Evolutionary conservation across 2,329 filamentous ascomycete genomes (phyloP).

Genomic region (Stemphylium lycopersici): DNA sequence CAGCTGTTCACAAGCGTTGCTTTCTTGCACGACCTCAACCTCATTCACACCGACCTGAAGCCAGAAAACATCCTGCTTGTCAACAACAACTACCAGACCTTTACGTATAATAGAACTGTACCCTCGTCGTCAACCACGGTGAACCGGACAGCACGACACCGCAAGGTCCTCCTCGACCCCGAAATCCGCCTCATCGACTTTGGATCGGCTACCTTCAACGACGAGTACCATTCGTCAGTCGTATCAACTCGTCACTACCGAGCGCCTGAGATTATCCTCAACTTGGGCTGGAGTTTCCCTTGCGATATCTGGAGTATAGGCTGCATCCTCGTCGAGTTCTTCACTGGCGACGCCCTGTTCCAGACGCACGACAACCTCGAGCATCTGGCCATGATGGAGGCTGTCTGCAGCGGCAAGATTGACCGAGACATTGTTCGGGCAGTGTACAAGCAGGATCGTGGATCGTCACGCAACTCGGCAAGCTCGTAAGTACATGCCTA

Average conservation of each 20-base stretch:
- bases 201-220: slow-evolving; percentile 70
- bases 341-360: slow-evolving; percentile 71
- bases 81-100: slow-evolving; percentile 69
- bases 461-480: slow-evolving; percentile 59
- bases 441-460: slow-evolving; percentile 56
- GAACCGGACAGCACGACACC: slow-evolving; percentile 63
- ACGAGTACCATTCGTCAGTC: slow-evolving; percentile 72
- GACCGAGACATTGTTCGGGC: slow-evolving; percentile 62
- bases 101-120: slow-evolving; percentile 71
- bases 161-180: slow-evolving; percentile 67
- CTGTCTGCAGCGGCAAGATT: slow-evolving; percentile 63
- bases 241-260: slow-evolving; percentile 71
- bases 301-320: slow-evolving; percentile 75
- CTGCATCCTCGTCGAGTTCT: slow-evolving; percentile 72
- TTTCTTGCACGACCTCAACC: slow-evolving; percentile 94
- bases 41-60: slow-evolving; percentile 87
- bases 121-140: slow-evolving; percentile 67
- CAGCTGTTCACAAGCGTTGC: slow-evolving; percentile 98
- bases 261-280: slow-evolving; percentile 71
- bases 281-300: slow-evolving; percentile 70
- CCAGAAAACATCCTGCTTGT: slow-evolving; percentile 72
- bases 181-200: slow-evolving; percentile 73
- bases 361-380: slow-evolving; percentile 73
- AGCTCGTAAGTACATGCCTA: slow-evolving; percentile 56
- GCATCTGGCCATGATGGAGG: slow-evolving; percentile 73